These are phyloP conservation scores for Trichoderma parareesei DNA, from an alignment of 495 filamentous ascomycete species.

Conservation along the genomic window DNA sequence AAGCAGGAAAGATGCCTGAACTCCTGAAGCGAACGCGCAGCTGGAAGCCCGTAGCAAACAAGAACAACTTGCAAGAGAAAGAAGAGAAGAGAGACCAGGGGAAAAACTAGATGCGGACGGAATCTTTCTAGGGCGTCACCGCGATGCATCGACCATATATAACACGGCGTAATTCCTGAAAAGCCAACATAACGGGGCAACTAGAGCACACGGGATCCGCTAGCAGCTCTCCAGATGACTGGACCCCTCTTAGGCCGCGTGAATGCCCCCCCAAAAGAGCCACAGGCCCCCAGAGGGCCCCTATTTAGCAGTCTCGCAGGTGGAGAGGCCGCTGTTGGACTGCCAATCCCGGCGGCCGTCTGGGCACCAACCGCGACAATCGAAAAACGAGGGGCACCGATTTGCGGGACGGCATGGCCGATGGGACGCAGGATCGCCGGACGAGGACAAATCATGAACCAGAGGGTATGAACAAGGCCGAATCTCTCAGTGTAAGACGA, in stretches of 20 bases:
- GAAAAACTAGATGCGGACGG: not conserved
- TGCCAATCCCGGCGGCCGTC: conserved; percentile 1
- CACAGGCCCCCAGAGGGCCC: not conserved
- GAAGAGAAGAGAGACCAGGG: not conserved
- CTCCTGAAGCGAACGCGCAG: not conserved
- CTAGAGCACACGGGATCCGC: not conserved
- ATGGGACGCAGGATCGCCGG: not conserved
- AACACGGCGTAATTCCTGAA: not conserved
- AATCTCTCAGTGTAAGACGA: too few relatives aligned
- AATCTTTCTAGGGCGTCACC: not conserved
- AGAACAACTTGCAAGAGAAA: not conserved
- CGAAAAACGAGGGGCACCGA: not conserved
- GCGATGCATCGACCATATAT: not conserved
- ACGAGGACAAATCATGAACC: not conserved
- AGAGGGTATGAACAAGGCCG: not conserved
- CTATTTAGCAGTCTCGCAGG: not conserved
- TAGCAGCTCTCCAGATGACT: not conserved
- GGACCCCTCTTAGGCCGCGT: not conserved
- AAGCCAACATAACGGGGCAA: not conserved
- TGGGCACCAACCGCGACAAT: not conserved
- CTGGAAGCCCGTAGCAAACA: too few relatives aligned
- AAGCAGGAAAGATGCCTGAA: not conserved
- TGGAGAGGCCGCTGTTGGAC: not conserved
- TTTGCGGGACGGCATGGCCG: conserved; percentile 1
- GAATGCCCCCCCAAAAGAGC: not conserved